phyloP scores from a whole-genome alignment of 441 rosid species.

The Gossypium schwendimanii region DNA sequence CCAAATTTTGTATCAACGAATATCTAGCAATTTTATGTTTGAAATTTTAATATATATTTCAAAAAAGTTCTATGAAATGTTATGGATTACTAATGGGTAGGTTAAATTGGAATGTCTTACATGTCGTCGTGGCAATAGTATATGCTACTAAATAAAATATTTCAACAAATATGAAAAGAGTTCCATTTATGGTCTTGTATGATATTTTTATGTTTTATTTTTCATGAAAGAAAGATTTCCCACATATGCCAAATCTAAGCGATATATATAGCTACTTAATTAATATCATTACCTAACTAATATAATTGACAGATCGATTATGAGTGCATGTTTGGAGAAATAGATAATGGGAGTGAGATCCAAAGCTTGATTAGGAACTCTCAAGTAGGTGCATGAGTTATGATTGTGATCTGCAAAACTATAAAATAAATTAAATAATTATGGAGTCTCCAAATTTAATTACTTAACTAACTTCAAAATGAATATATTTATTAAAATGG shows the following conservation, averaged over 20 bases:
- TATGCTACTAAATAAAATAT: background rate
- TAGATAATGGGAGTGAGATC: background rate
- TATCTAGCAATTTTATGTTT: too few relatives aligned
- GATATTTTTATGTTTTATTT: background rate
- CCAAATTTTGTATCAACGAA: too few relatives aligned
- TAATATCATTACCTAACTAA: background rate
- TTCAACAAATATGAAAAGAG: background rate
- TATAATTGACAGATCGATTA: background rate
- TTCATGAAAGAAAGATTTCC: background rate
- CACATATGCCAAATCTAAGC: background rate
- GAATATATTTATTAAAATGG: too few relatives aligned
- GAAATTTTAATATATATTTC: too few relatives aligned
- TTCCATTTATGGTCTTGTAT: background rate
- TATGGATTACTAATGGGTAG: background rate
- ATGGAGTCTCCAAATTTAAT: too few relatives aligned
- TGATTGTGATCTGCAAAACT: background rate
- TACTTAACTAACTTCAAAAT: too few relatives aligned
- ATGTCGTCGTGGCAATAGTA: background rate
- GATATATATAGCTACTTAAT: background rate
- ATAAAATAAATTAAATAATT: too few relatives aligned
- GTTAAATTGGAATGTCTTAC: slow-evolving; percentile 12
- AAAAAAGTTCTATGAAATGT: too few relatives aligned
- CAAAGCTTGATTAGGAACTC: background rate
- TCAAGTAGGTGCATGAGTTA: background rate
- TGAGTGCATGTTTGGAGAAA: background rate